Percentiles rank a stretch among this genome's conserved stretches.
Conservation (phyloP, 2,329 filamentous ascomycete genomes). For the Aschersonia sp. region DNA sequence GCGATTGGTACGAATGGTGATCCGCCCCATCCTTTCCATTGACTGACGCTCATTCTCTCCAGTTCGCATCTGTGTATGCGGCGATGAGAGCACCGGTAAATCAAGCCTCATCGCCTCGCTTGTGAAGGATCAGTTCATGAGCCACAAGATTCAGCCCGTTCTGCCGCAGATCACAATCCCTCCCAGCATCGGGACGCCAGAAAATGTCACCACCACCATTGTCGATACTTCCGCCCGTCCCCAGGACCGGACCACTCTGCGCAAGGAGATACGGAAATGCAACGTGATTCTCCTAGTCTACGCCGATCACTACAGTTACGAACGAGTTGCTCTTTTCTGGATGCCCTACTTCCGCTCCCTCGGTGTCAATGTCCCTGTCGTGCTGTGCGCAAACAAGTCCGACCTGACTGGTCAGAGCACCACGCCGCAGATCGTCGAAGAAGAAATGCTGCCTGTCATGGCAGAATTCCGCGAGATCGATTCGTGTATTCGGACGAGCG, state of each 20-base stretch:
- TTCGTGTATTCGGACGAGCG: constrained; percentile 89
- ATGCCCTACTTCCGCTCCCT: constrained; percentile 95
- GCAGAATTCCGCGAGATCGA: constrained; percentile 98
- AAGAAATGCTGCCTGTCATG: constrained; percentile 98
- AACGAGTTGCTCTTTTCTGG: constrained; percentile 93
- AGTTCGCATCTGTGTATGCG: constrained; percentile 91
- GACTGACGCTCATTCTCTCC: too few relatives aligned
- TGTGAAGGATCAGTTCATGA: constrained; percentile 94
- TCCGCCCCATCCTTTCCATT: constrained; percentile 3
- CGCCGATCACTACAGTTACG: constrained; percentile 97
- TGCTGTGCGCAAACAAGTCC: constrained; percentile 95
- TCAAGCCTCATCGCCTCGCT: constrained; percentile 87
- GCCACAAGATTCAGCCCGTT: constrained; percentile 86
- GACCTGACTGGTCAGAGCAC: constrained; percentile 63
- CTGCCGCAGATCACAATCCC: constrained; percentile 92
- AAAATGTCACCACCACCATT: constrained; percentile 94
- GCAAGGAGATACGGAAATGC: constrained; percentile 89
- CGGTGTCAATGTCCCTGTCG: constrained; percentile 96
- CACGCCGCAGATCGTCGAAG: constrained; percentile 75
- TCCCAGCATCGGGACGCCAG: constrained; percentile 79
- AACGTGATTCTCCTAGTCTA: constrained; percentile 97
- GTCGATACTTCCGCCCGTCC: constrained; percentile 94
- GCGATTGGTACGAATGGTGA: constrained; percentile 10
- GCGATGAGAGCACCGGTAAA: constrained; percentile 91
- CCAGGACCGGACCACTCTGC: constrained; percentile 77